phyloP scores from a whole-genome alignment of 768 basidiomycete genomes.

The Leccinum ochraceum region DNA sequence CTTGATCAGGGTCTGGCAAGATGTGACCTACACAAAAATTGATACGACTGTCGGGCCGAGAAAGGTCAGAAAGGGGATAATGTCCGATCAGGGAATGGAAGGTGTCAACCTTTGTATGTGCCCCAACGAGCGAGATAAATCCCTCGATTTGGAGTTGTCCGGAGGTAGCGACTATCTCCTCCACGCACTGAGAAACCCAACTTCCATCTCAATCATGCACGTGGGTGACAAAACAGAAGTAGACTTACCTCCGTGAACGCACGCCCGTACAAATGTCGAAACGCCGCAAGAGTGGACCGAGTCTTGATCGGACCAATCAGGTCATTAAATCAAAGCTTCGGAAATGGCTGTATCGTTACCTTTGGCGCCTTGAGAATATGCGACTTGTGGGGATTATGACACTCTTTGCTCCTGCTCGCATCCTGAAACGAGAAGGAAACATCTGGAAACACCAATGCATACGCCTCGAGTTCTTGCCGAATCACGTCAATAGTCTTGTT shows the following conservation, averaged over 20 bases:
- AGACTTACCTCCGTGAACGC: constrained; percentile 64
- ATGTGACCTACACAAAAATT: constrained; percentile 74
- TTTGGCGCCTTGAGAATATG: constrained; percentile 63
- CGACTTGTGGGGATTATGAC: constrained; percentile 38
- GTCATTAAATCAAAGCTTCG: constrained; percentile 11
- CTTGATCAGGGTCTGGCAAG: constrained; percentile 1
- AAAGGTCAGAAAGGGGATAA: constrained; percentile 21
- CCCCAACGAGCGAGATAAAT: constrained; percentile 81
- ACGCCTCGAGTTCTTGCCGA: constrained; percentile 69
- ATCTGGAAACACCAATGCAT: constrained; percentile 70
- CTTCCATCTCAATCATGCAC: constrained; percentile 14
- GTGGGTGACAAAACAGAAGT: constrained; percentile 10
- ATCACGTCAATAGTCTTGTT: constrained; percentile 64
- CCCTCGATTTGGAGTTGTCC: constrained; percentile 65
- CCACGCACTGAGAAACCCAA: constrained; percentile 55
- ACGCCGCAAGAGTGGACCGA: constrained; percentile 60
- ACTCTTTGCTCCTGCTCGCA: constrained; percentile 39
- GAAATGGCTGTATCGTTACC: constrained; percentile 42
- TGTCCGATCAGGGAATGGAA: constrained; percentile 19
- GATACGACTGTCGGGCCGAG: constrained; percentile 59
- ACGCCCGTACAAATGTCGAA: constrained; percentile 73
- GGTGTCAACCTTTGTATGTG: constrained; percentile 63
- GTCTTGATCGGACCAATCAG: constrained; percentile 49
- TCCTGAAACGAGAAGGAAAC: constrained; percentile 73
- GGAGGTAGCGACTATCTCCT: constrained; percentile 54